Evolutionary conservation across 2,329 filamentous ascomycete genomes (phyloP), one percentile per base, ranked within the genome.

Genomic region (Elsinoe perseae): DNA sequence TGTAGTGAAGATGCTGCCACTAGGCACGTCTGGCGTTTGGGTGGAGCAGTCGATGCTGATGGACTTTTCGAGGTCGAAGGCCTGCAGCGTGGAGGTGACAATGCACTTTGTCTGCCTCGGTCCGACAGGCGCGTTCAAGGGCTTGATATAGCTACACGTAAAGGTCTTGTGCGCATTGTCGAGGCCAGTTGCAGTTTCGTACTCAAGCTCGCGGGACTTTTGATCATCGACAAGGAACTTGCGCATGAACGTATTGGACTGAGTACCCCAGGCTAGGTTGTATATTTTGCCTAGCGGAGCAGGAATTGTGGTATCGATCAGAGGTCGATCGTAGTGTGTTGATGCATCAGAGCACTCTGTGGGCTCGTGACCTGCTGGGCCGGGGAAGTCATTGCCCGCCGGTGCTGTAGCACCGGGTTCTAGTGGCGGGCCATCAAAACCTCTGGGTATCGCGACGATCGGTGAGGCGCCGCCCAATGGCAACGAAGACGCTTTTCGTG

Each of bases 81-180:
- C 77, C 59, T 97, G 91, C n/a, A 98, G 68, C 3, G 80, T 86
- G 71, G 95, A 90, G 0, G 83, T 86, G 50, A 89, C 90, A 58
- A 95, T 86, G 69, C 93, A 98, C 67, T 95, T 96, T 10, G 93
- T 98, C 73, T 95, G 89, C 68, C 81, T 93, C 0, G 93, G 93
- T 0, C 93, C 93, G 61, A 98, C 92, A 1, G 88, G 78, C 1
- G 79, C 87, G 64, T 84, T 80, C 1, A 98, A 75, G 1, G 93
- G 93, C 69, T 96, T 97, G 72, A 95, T 95, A 69, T 96, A 98
- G 1, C 84, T 85, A 68, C 86, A 95, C 18, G 76, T 82, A 44
- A 91, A 82, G 2, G 80, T 80, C 68, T 84, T 87, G 71, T 85
- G 87, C 16, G 95, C 89, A 42, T 69, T 65, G 48, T 82, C 80